Base-by-base conservation (phyloP, 129 eudicot genomes). In the Helianthus annuus region DNA sequence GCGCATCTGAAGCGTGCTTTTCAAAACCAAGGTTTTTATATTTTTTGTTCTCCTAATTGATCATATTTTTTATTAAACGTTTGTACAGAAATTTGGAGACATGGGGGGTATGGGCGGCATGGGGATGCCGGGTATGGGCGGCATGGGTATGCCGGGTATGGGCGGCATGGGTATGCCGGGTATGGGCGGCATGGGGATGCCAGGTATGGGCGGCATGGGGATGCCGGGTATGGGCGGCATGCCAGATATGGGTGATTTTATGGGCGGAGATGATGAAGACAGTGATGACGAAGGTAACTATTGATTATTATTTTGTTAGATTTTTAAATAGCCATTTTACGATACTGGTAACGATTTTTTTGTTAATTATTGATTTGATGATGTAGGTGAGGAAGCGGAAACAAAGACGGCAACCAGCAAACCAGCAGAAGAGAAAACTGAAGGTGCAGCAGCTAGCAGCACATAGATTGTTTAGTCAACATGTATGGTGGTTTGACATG, bases 271-370 rank as follows among this genome's bases (percentile, higher is more conserved):
- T 12, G 39, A 46, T 66, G 97, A 86, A 51, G 97, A 85, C 22
- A 80, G 84, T 71, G 96, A 85, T 24, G 97, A 88, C n/a, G 93
- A 86, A 82, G 93, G 89, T 88, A 82, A 45, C 55, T 7, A 4
- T 32, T 32, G 36, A 32, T 32, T 32, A 32, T 32, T 2, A 3
- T 2, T 32, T 32, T 32, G 4, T 32, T 32, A 32, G 36, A 32
- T 32, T 44, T 40, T 40, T 44, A 7, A 11, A 52, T 17, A 52
- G 3, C 3, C 3, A 45, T 12, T 46, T 17, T 3, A 44, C 3
- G 19, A 4, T 55, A 7, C 4, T 11, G 61, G 32, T 55, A 34
- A 55, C 7, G 3, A 38, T 74, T 22, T 4, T n/a, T 0, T 17
- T 34, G 5, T 56, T 4, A 27, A 60, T 5, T 55, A 10, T 3